These are phyloP conservation scores for Fusarium hainanense DNA, from an alignment of 2,329 filamentous ascomycete species.

Conservation along the genomic window DNA sequence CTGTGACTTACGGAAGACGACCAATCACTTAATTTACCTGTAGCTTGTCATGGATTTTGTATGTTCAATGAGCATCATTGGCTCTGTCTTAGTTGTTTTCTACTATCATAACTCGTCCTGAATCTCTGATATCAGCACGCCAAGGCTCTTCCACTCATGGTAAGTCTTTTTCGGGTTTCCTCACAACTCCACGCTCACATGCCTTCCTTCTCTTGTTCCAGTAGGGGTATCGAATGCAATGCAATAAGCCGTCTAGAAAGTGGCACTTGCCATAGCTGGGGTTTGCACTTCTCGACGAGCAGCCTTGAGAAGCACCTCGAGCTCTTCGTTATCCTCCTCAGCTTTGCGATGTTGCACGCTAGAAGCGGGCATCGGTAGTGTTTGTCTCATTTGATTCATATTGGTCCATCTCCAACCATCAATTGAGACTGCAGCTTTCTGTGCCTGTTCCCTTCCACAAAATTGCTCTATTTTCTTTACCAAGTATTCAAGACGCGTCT, in stretches of 20 bases:
- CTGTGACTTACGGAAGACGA: neutral
- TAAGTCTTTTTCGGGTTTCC: neutral
- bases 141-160: neutral
- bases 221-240: neutral
- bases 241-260: neutral
- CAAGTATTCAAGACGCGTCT: conserved; percentile 48
- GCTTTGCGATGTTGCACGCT: neutral
- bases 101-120: neutral
- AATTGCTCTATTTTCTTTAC: conserved; percentile 43
- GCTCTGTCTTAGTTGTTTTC: neutral
- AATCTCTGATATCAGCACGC: neutral
- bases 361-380: conserved; percentile 2
- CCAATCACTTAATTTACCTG: neutral
- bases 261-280: neutral
- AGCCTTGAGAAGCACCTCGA: conserved; percentile 4
- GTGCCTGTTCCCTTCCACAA: conserved; percentile 41
- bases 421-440: conserved; percentile 21
- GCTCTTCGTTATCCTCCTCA: neutral
- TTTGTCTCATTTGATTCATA: neutral
- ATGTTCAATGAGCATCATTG: neutral
- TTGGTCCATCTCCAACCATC: conserved; percentile 42
- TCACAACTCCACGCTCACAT: neutral
- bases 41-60: no score
- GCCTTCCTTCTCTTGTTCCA: neutral
- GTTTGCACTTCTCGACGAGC: neutral